These are phyloP conservation scores for Wickerhamomyces subpelliculosus DNA, from an alignment of 805 yeast genomes.

Conservation along the genomic window DNA sequence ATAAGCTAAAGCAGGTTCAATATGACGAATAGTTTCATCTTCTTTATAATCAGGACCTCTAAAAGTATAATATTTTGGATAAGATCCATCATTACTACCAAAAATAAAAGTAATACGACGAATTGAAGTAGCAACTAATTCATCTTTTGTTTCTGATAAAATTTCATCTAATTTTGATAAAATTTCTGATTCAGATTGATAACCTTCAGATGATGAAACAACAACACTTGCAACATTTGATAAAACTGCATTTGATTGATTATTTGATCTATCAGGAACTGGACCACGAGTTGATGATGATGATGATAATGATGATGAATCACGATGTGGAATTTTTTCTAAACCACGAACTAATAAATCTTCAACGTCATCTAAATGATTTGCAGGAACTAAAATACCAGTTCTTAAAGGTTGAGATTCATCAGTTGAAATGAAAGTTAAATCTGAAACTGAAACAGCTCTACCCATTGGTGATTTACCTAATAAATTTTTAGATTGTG, in stretches of 20 bases:
- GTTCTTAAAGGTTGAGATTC: constrained; percentile 63
- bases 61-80: constrained; percentile 94
- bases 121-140: constrained; percentile 60
- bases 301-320: constrained; percentile 28
- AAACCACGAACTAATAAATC: constrained; percentile 73
- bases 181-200: constrained; percentile 61
- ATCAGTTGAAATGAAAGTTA: constrained; percentile 77
- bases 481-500: constrained; percentile 37
- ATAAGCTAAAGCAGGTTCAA: constrained; percentile 97
- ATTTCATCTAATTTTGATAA: constrained; percentile 56
- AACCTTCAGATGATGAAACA: constrained; percentile 68
- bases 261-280: constrained; percentile 39
- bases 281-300: constrained; percentile 30
- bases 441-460: constrained; percentile 89
- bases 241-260: constrained; percentile 31
- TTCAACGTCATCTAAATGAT: constrained; percentile 85
- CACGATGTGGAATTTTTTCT: constrained; percentile 54
- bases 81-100: constrained; percentile 75
- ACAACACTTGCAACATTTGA: constrained; percentile 81
- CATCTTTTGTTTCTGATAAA: constrained; percentile 62
- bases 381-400: constrained; percentile 76
- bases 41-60: constrained; percentile 81
- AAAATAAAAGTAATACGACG: constrained; percentile 92
- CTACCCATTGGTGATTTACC: constrained; percentile 52
- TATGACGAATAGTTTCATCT: constrained; percentile 92